phyloP scores from a whole-genome alignment of 1,284 basidiomycete genomes.

The Heterobasidion parviporum region DNA sequence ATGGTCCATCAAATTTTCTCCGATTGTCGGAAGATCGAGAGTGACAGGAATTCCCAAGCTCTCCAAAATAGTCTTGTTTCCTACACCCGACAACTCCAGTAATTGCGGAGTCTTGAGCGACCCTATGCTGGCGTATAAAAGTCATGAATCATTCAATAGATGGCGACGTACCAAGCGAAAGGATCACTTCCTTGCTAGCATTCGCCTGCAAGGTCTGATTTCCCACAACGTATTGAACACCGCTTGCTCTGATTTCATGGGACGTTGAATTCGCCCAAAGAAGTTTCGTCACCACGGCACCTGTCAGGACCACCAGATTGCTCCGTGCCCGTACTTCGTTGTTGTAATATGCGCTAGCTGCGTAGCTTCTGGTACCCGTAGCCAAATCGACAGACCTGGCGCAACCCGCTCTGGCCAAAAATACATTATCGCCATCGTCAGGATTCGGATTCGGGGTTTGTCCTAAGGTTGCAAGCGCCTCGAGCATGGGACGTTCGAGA shows the following conservation, averaged over 20 bases:
- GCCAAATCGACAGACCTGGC: conserved; percentile 8
- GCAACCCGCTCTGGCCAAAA: conserved; percentile 5
- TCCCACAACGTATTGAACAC: conserved; percentile 6
- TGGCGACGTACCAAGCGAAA: conserved; percentile 4
- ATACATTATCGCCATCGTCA: conserved; percentile 8
- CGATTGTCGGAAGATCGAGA: neutral
- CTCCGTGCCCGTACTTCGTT: neutral
- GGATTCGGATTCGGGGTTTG: conserved; percentile 7
- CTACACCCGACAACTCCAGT: neutral
- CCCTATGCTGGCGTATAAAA: neutral
- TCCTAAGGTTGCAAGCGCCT: conserved; percentile 3
- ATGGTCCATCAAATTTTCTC: neutral
- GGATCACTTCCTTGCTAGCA: conserved; percentile 7
- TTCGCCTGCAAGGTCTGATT: conserved; percentile 2
- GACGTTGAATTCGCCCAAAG: neutral
- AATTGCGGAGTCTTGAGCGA: neutral
- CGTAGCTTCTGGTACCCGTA: conserved; percentile 9
- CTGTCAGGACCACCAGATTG: conserved; percentile 8
- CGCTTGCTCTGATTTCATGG: conserved; percentile 3
- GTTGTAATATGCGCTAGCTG: conserved; percentile 9
- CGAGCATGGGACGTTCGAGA: conserved; percentile 7
- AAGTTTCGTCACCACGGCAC: conserved; percentile 7
- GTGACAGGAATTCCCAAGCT: neutral
- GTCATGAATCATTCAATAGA: neutral
- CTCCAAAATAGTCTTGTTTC: neutral